A percentile compares a stretch with the other conserved stretches of the same genome.
These are phyloP conservation scores for Podila epicladia DNA, from an alignment of 192 early-diverging fungal genomes.

Conservation along the genomic window DNA sequence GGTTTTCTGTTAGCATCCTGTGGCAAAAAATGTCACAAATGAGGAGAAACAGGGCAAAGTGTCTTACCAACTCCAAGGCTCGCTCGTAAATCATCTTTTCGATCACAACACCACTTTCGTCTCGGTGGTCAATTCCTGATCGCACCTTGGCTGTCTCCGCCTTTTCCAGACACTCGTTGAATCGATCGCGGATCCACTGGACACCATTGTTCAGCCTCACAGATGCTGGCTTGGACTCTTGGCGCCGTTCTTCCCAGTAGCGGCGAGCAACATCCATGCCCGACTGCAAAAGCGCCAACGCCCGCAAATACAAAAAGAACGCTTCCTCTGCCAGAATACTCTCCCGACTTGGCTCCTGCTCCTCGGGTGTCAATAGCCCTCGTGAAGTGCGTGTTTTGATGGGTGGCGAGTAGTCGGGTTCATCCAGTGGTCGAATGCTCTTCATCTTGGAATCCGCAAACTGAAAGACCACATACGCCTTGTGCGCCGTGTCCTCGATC, in stretches of 20 bases:
- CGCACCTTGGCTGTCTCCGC: conserved; percentile 73
- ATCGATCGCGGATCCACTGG: conserved; percentile 90
- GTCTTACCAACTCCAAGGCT: conserved; percentile 72
- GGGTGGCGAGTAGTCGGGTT: conserved; percentile 32
- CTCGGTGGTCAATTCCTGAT: conserved; percentile 61
- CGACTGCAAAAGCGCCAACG: conserved; percentile 69
- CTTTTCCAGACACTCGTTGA: conserved; percentile 90
- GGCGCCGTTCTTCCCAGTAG: conserved; percentile 61
- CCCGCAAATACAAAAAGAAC: conserved; percentile 74
- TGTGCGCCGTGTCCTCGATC: conserved; percentile 77
- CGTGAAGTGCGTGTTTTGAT: neutral
- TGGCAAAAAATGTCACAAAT: neutral
- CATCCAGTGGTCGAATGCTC: conserved; percentile 54
- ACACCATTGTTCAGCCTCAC: conserved; percentile 63
- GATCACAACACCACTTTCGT: conserved; percentile 61
- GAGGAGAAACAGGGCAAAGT: neutral
- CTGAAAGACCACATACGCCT: conserved; percentile 75
- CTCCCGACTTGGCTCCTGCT: conserved; percentile 41
- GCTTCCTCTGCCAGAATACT: conserved; percentile 71
- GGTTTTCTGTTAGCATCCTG: neutral
- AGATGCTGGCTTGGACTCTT: conserved; percentile 52
- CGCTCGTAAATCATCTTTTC: conserved; percentile 81
- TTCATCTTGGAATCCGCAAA: conserved; percentile 70
- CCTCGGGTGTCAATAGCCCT: conserved; percentile 10
- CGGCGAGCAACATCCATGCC: conserved; percentile 65